Percentiles rank a stretch among this genome's conserved stretches.
Conservation (phyloP, 441 rosid genomes). For the Pelargonium fulgidum region DNA sequence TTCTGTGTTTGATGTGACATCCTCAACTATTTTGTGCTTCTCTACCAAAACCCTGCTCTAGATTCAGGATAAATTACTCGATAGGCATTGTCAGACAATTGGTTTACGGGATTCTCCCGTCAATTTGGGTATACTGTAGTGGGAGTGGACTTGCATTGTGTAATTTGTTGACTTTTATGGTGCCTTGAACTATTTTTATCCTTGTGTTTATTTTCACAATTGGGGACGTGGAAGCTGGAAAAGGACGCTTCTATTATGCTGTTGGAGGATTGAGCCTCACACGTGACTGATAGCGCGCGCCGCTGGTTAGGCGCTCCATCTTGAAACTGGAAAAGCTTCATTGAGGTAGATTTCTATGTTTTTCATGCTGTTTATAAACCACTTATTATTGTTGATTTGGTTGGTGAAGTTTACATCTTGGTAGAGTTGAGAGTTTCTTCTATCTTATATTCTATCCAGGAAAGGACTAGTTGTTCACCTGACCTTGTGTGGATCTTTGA, state of each 20-base stretch:
- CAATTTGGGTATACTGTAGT: slow-evolving; percentile 36
- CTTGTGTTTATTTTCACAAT: slow-evolving; percentile 24
- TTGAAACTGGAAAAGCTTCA: slow-evolving; percentile 25
- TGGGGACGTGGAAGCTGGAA: slow-evolving; percentile 23
- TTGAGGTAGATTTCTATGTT: slow-evolving; percentile 35
- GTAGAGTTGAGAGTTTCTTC: slow-evolving; percentile 16
- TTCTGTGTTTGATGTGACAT: slow-evolving; percentile 32
- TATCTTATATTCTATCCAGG: slow-evolving; percentile 21
- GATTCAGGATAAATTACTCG: slow-evolving; percentile 23
- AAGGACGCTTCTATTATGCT: background rate
- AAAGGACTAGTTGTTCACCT: slow-evolving; percentile 18
- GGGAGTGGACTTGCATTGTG: slow-evolving; percentile 31
- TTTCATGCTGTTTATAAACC: background rate
- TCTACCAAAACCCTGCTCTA: slow-evolving; percentile 22
- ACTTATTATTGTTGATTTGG: slow-evolving; percentile 12
- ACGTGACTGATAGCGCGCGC: slow-evolving; percentile 21
- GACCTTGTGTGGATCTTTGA: slow-evolving; percentile 16
- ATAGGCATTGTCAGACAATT: slow-evolving; percentile 31
- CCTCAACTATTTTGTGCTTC: slow-evolving; percentile 31
- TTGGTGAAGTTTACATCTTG: slow-evolving; percentile 12
- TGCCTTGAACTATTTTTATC: slow-evolving; percentile 26
- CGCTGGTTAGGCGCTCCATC: slow-evolving; percentile 33
- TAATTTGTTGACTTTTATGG: slow-evolving; percentile 29
- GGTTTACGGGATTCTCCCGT: slow-evolving; percentile 31
- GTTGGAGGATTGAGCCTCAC: slow-evolving; percentile 23